phyloP scores from a whole-genome alignment of 169 alveolate species.

The Plasmodium knowlesi region DNA sequence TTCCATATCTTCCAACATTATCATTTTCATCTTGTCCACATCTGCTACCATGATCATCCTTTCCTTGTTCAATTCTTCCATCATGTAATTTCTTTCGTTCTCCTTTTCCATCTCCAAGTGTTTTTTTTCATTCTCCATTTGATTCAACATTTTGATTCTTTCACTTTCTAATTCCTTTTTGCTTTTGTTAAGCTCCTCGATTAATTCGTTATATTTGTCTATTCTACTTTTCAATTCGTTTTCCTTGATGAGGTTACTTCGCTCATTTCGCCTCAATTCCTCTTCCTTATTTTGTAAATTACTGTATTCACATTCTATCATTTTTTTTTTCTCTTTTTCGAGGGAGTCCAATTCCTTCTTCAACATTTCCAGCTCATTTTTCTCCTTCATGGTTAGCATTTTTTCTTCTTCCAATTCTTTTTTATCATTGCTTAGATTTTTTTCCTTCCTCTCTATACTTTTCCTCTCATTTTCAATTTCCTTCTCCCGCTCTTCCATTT shows the following conservation, averaged over 20 bases:
- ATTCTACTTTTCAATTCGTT: slow-evolving; percentile 63
- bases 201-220: slow-evolving; percentile 61
- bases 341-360: slow-evolving; percentile 65
- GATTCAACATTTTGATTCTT: slow-evolving; percentile 39
- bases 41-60: slow-evolving; percentile 46
- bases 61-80: slow-evolving; percentile 61
- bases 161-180: slow-evolving; percentile 59
- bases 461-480: slow-evolving; percentile 61
- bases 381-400: slow-evolving; percentile 49
- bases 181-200: slow-evolving; percentile 57
- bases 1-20: slow-evolving; percentile 65
- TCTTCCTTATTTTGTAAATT: slow-evolving; percentile 71
- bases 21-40: slow-evolving; percentile 54
- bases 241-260: slow-evolving; percentile 49
- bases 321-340: slow-evolving; percentile 67
- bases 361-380: slow-evolving; percentile 57
- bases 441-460: slow-evolving; percentile 67
- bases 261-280: slow-evolving; percentile 65
- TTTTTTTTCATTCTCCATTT: slow-evolving; percentile 48
- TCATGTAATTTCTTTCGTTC: slow-evolving; percentile 53
- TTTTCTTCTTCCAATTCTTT: slow-evolving; percentile 66
- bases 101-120: slow-evolving; percentile 42
- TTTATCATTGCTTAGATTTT: slow-evolving; percentile 31
- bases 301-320: slow-evolving; percentile 58
- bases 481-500: slow-evolving; percentile 69